Conservation (phyloP, 495 filamentous ascomycete species). For the Neurospora discreta region DNA sequence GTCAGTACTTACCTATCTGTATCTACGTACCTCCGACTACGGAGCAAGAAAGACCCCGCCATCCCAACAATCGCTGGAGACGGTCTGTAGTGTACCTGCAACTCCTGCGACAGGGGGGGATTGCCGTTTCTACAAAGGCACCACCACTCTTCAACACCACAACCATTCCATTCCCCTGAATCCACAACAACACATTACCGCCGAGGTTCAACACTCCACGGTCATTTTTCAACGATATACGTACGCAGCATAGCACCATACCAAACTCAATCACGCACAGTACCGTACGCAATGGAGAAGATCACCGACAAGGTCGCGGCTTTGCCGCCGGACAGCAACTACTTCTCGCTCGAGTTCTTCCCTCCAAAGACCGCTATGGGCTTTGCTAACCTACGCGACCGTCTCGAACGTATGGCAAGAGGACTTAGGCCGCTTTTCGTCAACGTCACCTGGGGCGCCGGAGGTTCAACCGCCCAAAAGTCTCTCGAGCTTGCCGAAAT, state of each 20-base stretch:
- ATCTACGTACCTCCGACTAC: not conserved
- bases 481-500: slow-evolving; percentile 91
- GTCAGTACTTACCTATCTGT: not conserved
- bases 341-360: slow-evolving; percentile 98
- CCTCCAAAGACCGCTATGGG: slow-evolving; percentile 94
- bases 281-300: slow-evolving; percentile 55
- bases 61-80: not conserved
- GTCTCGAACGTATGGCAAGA: slow-evolving; percentile 88
- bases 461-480: slow-evolving; percentile 80
- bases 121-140: not conserved
- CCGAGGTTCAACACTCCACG: not conserved
- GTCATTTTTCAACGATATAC: not conserved
- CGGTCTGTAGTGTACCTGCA: not conserved
- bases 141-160: not conserved
- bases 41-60: not conserved
- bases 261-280: not conserved
- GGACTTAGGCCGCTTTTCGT: slow-evolving; percentile 88
- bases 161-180: not conserved
- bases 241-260: not conserved
- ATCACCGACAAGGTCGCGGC: slow-evolving; percentile 95
- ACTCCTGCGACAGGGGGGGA: not conserved
- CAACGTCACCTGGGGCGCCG: slow-evolving; percentile 96
- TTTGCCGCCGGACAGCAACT: slow-evolving; percentile 66
- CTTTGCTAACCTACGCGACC: slow-evolving; percentile 82
- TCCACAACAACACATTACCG: not conserved